Evolutionary conservation across 2,329 filamentous ascomycete species (phyloP).

Genomic region (Alternaria arborescens): DNA sequence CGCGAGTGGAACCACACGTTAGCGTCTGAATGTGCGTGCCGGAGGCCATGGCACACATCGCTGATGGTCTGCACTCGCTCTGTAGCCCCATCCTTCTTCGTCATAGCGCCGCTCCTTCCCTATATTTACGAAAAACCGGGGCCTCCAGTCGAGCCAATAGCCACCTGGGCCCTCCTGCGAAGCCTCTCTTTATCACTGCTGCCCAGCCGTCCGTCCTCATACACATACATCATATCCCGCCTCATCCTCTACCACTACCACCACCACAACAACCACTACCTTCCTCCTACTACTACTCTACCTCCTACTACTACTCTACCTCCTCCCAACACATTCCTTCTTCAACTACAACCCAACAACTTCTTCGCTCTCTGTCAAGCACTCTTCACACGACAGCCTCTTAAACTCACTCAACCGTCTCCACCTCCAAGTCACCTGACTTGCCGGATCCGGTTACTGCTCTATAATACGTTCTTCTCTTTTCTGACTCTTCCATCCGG

Average conservation of each 20-base stretch:
- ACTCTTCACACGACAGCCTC: constrained; percentile 14
- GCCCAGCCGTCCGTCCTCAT: constrained; percentile 49
- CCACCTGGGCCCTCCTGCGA: constrained; percentile 24
- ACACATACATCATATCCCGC: constrained; percentile 50
- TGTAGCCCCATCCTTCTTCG: constrained; percentile 47
- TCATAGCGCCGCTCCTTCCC: constrained; percentile 50
- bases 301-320: constrained; percentile 28
- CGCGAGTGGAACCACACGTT: constrained; percentile 34
- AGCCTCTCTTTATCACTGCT: constrained; percentile 43
- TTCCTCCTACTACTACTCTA: constrained; percentile 15
- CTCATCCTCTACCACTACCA: constrained; percentile 36
- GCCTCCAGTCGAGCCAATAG: constrained; percentile 39
- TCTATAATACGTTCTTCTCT: constrained; percentile 27
- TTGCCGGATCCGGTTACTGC: constrained; percentile 25
- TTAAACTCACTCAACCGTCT: constrained; percentile 11
- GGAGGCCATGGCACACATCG: constrained; percentile 37
- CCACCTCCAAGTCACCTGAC: constrained; percentile 33
- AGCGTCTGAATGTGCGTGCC: constrained; percentile 35
- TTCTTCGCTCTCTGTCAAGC: constrained; percentile 23
- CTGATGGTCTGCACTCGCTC: constrained; percentile 41
- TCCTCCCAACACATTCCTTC: constrained; percentile 35
- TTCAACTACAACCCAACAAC: constrained; percentile 20
- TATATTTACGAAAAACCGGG: constrained; percentile 51
- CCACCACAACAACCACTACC: constrained; percentile 20
- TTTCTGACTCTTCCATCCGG: constrained; percentile 14